These are phyloP conservation scores for Sindora glabra DNA, from an alignment of 306 rosid genomes.

Conservation along the genomic window DNA sequence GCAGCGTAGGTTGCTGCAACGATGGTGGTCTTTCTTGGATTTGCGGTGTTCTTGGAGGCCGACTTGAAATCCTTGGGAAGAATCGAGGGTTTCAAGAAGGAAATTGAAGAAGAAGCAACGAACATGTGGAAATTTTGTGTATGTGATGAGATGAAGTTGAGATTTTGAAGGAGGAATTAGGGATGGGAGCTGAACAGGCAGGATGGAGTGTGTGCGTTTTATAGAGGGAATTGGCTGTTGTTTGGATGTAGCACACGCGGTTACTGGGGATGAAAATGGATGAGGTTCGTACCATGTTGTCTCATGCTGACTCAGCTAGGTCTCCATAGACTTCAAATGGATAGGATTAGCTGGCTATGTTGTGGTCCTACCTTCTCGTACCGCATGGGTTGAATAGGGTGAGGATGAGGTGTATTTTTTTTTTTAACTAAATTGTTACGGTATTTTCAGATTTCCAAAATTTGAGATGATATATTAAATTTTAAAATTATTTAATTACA, in stretches of 20 bases:
- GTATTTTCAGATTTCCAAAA: no score
- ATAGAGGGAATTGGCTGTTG: neutral
- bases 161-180: neutral
- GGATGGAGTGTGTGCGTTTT: neutral
- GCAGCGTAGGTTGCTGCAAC: neutral
- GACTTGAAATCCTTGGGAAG: neutral
- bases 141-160: no score
- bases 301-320: slow-evolving; percentile 36
- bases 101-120: neutral
- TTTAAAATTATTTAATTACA: no score
- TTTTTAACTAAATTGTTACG: no score
- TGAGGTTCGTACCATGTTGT: slow-evolving; percentile 20
- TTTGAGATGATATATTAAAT: no score
- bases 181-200: neutral
- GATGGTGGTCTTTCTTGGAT: no score
- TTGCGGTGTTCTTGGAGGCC: no score
- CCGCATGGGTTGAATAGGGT: neutral
- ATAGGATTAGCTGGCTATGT: slow-evolving; percentile 17
- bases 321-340: slow-evolving; percentile 22
- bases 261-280: slow-evolving; percentile 8
- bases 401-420: no score
- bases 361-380: slow-evolving; percentile 7
- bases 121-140: neutral
- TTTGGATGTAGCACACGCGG: neutral
- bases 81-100: neutral